Evolutionary conservation across 2,329 filamentous ascomycete species (phyloP), one percentile per base, ranked within the genome.

Genomic region (Drechslerella coelobrocha): DNA sequence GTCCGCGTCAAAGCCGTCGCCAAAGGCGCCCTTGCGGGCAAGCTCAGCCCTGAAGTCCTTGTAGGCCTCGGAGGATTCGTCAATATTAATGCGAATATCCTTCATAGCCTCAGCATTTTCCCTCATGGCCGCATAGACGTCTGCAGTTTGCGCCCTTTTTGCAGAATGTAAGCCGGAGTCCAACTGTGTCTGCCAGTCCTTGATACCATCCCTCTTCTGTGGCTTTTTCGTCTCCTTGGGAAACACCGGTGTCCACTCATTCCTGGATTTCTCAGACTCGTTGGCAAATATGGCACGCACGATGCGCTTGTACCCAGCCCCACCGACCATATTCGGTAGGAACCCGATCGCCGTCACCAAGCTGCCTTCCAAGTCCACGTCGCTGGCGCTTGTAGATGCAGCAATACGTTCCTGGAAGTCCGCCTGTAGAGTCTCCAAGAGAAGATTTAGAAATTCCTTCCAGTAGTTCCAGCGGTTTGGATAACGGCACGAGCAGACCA

Each of bases 211-310:
- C 26, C 59, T 72, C 24, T 50, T 72, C 14, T 59, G 68, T 12
- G 50, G 47, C 9, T 65, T 65, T 31, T 63, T 72, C 3, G 61
- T 72, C 39, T 72, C 68, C 34, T 55, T 60, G 21, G 56, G 56
- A 24, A 60, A 72, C 0, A 65, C 54, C 9, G 68, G 53, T 7
- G 17, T 23, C 60, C 59, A 72, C 45, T 72, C 68, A 34, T 63
- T 65, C 26, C 59, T 54, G 14, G 60, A 63, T 24, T 60, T 63
- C 14, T 72, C 68, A 6, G 53, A 60, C 8, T 54, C 60, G 27
- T 72, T 65, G 14, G 68, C 68, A 26, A 72, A 72, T 14, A 72
- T 72, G 2, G 68, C 68, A 2, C 68, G 53, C 12, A 54, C 68
- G 17, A 72, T 48, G 21, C 61, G 59, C 52, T 72, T 72, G 37